These are phyloP conservation scores for Trametes polyzona DNA, from an alignment of 1,284 basidiomycete species.

Conservation along the genomic window DNA sequence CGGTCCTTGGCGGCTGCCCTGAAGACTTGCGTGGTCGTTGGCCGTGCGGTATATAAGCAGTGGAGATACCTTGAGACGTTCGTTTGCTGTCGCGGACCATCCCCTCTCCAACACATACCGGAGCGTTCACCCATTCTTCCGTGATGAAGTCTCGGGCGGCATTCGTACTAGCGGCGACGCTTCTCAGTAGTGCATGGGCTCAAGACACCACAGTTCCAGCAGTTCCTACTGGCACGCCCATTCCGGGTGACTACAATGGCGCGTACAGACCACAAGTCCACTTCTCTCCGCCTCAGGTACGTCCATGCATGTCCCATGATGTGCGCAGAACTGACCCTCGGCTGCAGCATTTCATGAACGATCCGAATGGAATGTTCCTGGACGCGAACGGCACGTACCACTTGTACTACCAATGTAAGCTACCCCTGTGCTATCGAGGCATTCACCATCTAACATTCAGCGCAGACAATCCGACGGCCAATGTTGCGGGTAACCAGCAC, in stretches of 20 bases:
- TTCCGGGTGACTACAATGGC: constrained; percentile 6
- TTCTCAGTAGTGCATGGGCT: neutral
- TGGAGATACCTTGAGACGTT: too few species aligned
- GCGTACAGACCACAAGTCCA: constrained; percentile 12
- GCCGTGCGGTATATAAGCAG: neutral
- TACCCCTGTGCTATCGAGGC: neutral
- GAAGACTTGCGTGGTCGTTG: neutral
- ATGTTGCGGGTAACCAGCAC: constrained; percentile 17
- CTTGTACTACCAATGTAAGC: constrained; percentile 20
- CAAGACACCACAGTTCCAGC: neutral
- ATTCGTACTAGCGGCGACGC: neutral
- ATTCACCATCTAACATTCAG: neutral
- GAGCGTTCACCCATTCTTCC: too few species aligned
- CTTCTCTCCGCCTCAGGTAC: constrained; percentile 14
- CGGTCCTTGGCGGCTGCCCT: neutral
- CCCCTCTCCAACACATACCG: too few species aligned
- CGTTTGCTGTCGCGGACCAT: neutral
- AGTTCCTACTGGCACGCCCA: neutral
- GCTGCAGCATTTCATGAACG: constrained; percentile 20
- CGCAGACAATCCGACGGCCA: constrained; percentile 14
- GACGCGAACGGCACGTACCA: constrained; percentile 20
- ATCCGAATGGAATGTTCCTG: constrained; percentile 20
- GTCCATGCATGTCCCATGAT: neutral
- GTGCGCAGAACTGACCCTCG: neutral
- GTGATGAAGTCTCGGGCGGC: neutral